Evolutionary conservation across 2,329 filamentous ascomycete species (phyloP).

Genomic region (Phaeosphaeriaceae sp.): DNA sequence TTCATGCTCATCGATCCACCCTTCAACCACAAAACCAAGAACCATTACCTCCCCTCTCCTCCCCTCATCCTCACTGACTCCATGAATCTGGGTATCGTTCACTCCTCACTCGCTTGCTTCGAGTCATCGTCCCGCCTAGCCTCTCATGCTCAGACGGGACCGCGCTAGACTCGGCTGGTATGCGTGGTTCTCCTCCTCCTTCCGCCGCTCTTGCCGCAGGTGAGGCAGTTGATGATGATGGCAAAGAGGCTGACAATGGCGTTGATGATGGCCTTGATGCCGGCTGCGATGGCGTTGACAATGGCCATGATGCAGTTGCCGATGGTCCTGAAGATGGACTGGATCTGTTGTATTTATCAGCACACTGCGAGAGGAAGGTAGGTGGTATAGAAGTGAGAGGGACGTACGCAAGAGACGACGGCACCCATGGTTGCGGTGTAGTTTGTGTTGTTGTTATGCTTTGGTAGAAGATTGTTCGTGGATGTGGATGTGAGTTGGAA

Average conservation of each 20-base stretch:
- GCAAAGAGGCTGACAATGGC: conserved; percentile 59
- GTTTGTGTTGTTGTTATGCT: conserved; percentile 9
- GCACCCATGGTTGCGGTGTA: conserved; percentile 72
- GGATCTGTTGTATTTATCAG: conserved; percentile 46
- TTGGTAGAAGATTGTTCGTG: background rate
- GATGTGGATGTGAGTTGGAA: too few relatives aligned
- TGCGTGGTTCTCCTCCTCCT: conserved; percentile 44
- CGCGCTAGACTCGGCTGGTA: conserved; percentile 49
- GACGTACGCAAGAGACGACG: conserved; percentile 82
- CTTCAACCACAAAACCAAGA: background rate
- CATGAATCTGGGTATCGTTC: background rate
- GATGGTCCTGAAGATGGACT: conserved; percentile 56
- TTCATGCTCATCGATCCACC: background rate
- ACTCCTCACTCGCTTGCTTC: background rate
- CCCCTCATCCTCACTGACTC: too few relatives aligned
- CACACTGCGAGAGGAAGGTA: background rate
- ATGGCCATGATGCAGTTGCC: conserved; percentile 57
- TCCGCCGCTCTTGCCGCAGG: conserved; percentile 56
- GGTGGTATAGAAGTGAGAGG: background rate
- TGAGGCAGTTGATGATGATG: conserved; percentile 59
- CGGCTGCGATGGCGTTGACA: conserved; percentile 55
- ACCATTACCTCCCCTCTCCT: background rate
- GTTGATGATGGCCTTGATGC: conserved; percentile 57
- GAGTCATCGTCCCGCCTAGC: background rate
- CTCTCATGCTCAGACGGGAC: conserved; percentile 16